A percentile compares a stretch with the other conserved stretches of the same genome.
Conservation (phyloP, 305 asterid genomes). For the Striga hermonthica region DNA sequence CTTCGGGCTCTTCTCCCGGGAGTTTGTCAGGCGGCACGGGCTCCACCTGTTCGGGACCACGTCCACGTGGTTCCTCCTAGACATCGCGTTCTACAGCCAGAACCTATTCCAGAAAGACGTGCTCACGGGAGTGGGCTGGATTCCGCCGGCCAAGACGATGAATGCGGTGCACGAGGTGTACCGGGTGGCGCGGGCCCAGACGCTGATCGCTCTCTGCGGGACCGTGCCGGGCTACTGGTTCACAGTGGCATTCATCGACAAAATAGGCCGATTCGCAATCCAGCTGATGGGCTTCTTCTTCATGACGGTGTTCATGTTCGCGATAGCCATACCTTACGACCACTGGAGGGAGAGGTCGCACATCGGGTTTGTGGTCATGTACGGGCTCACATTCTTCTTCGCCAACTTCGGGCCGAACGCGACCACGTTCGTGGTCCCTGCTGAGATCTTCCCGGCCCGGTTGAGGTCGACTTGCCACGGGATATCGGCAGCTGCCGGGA, state of each 20-base stretch:
- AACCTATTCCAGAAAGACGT: conserved; percentile 53
- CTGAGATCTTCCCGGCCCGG: conserved; percentile 56
- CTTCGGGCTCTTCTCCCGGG: conserved; percentile 38
- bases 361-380: conserved; percentile 46
- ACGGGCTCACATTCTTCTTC: conserved; percentile 50
- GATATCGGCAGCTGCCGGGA: conserved; percentile 57
- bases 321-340: conserved; percentile 44
- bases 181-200: conserved; percentile 44
- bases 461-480: conserved; percentile 56
- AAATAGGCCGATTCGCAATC: conserved; percentile 44
- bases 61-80: conserved; percentile 48
- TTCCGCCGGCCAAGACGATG: conserved; percentile 43
- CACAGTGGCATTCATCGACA: conserved; percentile 43
- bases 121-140: conserved; percentile 42
- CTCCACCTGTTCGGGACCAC: conserved; percentile 47
- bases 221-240: conserved; percentile 64
- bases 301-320: conserved; percentile 58
- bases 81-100: conserved; percentile 48
- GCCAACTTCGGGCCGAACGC: conserved; percentile 57
- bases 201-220: conserved; percentile 43
- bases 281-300: conserved; percentile 56
- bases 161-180: conserved; percentile 46
- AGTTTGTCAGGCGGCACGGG: conserved; percentile 46
- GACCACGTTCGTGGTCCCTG: conserved; percentile 56
- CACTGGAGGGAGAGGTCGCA: conserved; percentile 39